Evolutionary conservation across 169 alveolate species (phyloP).

Genomic region (Eimeria acervulina): DNA sequence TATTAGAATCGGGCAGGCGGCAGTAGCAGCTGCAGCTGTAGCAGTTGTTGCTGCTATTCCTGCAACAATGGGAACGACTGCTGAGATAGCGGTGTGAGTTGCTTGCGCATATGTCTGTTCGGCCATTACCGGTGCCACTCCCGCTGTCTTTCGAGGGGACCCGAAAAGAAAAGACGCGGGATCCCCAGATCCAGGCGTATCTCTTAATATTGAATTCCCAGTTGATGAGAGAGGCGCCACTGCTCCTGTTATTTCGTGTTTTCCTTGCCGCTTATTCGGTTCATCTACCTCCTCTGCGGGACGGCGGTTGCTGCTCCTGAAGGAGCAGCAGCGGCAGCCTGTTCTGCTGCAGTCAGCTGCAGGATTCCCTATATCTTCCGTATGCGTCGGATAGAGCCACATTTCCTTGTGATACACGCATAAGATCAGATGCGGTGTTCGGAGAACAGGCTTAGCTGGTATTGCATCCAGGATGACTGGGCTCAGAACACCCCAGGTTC

Average conservation of each 20-base stretch:
- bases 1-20: constrained; percentile 10
- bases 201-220: not conserved
- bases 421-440: not conserved
- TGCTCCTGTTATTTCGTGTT: not conserved
- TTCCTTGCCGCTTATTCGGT: not conserved
- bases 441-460: not conserved
- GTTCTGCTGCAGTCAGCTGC: too few relatives aligned
- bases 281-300: not conserved
- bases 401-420: not conserved
- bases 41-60: constrained; percentile 16
- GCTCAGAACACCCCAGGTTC: not conserved
- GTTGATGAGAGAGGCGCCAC: not conserved
- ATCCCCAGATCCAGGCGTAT: not conserved
- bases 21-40: constrained; percentile 3
- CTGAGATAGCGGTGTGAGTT: not conserved
- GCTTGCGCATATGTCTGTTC: not conserved
- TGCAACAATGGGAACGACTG: constrained; percentile 3
- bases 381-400: not conserved
- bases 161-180: constrained; percentile 21
- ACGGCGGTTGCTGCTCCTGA: not conserved
- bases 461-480: not conserved
- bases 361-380: not conserved
- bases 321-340: constrained; percentile 25
- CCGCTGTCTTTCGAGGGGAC: not conserved
- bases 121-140: not conserved